Evolutionary conservation across 345 rosid species (phyloP), one percentile per base, ranked within the genome.

Genomic region (Microthlaspi erraticum): DNA sequence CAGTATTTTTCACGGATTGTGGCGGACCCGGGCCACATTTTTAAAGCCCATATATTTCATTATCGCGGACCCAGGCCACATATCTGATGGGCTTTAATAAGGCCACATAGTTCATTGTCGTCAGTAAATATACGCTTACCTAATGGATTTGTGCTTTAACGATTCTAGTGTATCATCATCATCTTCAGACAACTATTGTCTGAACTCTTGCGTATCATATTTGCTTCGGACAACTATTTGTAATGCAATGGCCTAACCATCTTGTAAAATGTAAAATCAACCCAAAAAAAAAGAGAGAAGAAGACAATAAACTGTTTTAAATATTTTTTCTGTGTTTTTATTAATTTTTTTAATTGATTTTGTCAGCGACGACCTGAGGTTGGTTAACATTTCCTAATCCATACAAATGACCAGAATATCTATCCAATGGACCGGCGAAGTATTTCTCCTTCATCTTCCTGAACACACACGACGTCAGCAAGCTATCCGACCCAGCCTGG

Each of bases 401-500:
- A 78, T 80, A 92, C 79, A 92, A 79, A 41, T 85, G 85, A 64
- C 92, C 92, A 16, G 86, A 83, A 72, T 83, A 80, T 60, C 77
- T 83, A 23, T 77, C 86, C 78, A 82, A 11, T 16, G 88, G 79
- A 65, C 84, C 84, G 64, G 78, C 68, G 67, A 92, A 90, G 83
- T 74, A 83, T 44, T 68, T 78, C 58, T 86, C 85, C 55, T 83
- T 92, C 80, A 92, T 60, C 77, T 86, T 88, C 83, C 70, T 79
- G 87, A 92, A 92, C 26, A 83, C 78, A 79, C 84, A 80, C 66
- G 85, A 79, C 6, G 96, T 88, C 48, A 92, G 86, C 87, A 92
- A 85, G 80, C 96, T 86, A 78, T 90, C 96, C 0, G 96, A 92
- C 33, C 98, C 96, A 0, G 96, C 98, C 78, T 88, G 95, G 65